phyloP scores from a whole-genome alignment of 1,284 basidiomycete genomes.

The Stygiomarasmius scandens region DNA sequence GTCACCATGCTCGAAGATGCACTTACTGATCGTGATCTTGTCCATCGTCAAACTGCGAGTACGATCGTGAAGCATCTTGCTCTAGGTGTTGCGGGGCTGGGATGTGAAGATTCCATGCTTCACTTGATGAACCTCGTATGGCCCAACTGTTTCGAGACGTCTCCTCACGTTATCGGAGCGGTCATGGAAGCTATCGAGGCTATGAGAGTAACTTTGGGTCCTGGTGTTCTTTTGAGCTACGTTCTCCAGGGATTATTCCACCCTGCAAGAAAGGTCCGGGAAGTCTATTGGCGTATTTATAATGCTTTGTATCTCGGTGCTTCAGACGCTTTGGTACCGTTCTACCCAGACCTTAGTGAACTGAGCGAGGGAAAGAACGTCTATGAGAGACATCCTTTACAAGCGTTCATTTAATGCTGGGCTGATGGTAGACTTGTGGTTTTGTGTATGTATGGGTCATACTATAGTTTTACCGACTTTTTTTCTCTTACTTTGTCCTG shows the following conservation, averaged over 20 bases:
- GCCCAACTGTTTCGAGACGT: constrained; percentile 99
- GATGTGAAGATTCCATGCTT: constrained; percentile 96
- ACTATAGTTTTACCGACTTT: too few relatives aligned
- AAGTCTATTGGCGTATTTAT: constrained; percentile 95
- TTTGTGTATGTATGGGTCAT: too few relatives aligned
- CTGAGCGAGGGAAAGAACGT: constrained; percentile 87
- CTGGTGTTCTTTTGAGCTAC: constrained; percentile 90
- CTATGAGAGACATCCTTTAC: constrained; percentile 84
- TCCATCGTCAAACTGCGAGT: constrained; percentile 97
- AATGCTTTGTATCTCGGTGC: constrained; percentile 91
- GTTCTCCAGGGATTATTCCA: constrained; percentile 94
- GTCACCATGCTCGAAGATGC: constrained; percentile 98
- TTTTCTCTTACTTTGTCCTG: too few relatives aligned
- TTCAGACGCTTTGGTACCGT: constrained; percentile 88
- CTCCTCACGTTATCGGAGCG: constrained; percentile 96
- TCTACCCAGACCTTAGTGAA: constrained; percentile 90
- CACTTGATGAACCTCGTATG: constrained; percentile 98
- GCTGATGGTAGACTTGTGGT: background rate
- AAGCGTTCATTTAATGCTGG: constrained; percentile 69
- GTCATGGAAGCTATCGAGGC: constrained; percentile 97
- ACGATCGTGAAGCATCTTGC: constrained; percentile 99
- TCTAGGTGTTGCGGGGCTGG: constrained; percentile 94
- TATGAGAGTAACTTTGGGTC: constrained; percentile 94
- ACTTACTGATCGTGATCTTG: constrained; percentile 95
- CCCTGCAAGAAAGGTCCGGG: constrained; percentile 94